Base-by-base conservation (phyloP, 257 asterid species). In the Scutellaria galericulata region DNA sequence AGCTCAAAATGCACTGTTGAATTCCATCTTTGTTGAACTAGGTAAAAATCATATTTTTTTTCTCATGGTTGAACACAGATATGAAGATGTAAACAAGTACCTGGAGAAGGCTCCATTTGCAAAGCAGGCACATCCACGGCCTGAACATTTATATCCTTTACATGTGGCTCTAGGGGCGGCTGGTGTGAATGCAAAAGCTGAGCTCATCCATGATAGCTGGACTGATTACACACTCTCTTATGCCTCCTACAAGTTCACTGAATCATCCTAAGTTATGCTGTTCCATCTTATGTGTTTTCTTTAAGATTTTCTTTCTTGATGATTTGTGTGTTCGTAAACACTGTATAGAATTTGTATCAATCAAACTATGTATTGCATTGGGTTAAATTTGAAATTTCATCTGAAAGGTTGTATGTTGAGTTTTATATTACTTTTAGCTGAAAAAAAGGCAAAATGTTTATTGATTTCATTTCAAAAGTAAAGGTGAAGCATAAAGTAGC, bases 81-180 rank as follows among this genome's bases (percentile, higher is more conserved):
- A 84, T 20, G 93, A 85, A 78, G 97, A 87, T 66, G 82, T 90
- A 2, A 90, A 86, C 79, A 69, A 79, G 55, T 88, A 79, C 7
- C 77, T 64, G 68, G 85, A 75, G 73, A 82, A 83, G 81, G 96
- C 97, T 40, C 97, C 97, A 0, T 77, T 83, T 61, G 92, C 92
- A 1, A 89, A 82, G 76, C 81, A 64, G 8, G 92, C 90, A 58
- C 97, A 91, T 66, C 96, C 96, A 31, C 52, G 85, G 81, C 88
- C 96, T 0, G 94, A 90, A 5, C 96, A 88, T 82, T 82, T 90
- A 18, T 88, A 86, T 50, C 95, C 95, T 1, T 68, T 90, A 62
- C 90, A 81, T 64, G 92, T 86, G 11, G 96, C 92, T 46, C 72
- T 88, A 71, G 89, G 96, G 15, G 95, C 89, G 1, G 92, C 95